phyloP scores from a whole-genome alignment of 192 early-diverging fungal species.

The Podila epigama region DNA sequence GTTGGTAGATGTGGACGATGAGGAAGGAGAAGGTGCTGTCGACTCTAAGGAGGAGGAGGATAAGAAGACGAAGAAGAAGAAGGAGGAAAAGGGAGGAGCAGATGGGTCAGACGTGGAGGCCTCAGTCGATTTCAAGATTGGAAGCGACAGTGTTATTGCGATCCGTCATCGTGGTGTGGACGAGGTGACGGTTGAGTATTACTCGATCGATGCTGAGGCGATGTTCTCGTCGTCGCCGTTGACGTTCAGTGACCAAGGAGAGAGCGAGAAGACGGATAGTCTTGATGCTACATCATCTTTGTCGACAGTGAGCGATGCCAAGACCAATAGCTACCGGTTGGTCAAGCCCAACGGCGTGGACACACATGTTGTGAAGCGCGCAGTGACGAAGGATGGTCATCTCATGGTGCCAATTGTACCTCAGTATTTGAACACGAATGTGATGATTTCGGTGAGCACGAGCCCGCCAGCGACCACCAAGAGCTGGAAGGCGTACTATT shows the following conservation, averaged over 20 bases:
- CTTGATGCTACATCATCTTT: neutral
- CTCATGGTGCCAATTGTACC: slow-evolving; percentile 33
- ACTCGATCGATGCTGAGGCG: slow-evolving; percentile 58
- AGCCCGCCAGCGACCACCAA: slow-evolving; percentile 20
- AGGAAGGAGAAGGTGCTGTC: neutral
- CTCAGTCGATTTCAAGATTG: slow-evolving; percentile 52
- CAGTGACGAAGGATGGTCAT: slow-evolving; percentile 11
- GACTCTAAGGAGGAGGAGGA: neutral
- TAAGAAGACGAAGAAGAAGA: neutral
- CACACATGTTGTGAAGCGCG: slow-evolving; percentile 18
- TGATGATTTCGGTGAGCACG: slow-evolving; percentile 44
- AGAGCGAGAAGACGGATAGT: slow-evolving; percentile 24
- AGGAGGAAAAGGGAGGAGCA: slow-evolving; percentile 9
- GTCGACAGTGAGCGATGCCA: neutral
- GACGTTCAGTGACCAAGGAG: slow-evolving; percentile 50
- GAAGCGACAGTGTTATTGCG: slow-evolving; percentile 20
- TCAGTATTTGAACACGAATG: slow-evolving; percentile 40
- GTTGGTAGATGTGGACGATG: neutral
- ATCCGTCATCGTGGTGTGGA: slow-evolving; percentile 50
- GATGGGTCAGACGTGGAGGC: slow-evolving; percentile 29
- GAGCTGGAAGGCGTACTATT: slow-evolving; percentile 51
- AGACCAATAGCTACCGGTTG: slow-evolving; percentile 29
- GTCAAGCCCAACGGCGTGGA: slow-evolving; percentile 38
- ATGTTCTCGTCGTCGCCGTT: slow-evolving; percentile 60
- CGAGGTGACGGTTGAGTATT: slow-evolving; percentile 48